Percentiles rank a stretch among this genome's conserved stretches.
phyloP scores from a whole-genome alignment of 208 protist genomes.

The Angomonas deanei region DNA sequence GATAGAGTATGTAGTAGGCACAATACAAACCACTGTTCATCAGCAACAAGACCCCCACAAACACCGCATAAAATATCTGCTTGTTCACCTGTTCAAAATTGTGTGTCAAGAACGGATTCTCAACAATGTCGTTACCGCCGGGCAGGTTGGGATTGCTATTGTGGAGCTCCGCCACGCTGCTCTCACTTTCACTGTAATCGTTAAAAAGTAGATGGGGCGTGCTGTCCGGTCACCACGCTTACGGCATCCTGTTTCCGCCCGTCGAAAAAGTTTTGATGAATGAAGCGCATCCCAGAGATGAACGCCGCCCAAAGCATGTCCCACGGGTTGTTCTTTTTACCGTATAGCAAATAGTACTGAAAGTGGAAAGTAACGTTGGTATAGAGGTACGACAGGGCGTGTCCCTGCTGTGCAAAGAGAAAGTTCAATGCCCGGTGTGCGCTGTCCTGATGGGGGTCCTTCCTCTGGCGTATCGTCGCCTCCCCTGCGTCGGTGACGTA shows the following conservation, averaged over 20 bases:
- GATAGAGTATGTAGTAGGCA: background rate
- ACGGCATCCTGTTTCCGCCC: constrained; percentile 75
- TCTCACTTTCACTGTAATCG: no score
- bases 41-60: background rate
- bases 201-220: constrained; percentile 32
- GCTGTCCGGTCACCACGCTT: constrained; percentile 66
- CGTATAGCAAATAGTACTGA: constrained; percentile 38
- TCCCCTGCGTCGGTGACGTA: constrained; percentile 27
- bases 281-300: constrained; percentile 61
- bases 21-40: background rate
- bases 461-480: background rate
- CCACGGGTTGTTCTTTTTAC: constrained; percentile 9
- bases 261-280: constrained; percentile 78
- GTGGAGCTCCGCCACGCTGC: no score
- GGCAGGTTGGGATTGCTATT: no score
- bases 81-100: background rate
- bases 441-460: background rate
- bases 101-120: background rate
- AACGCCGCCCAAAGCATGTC: constrained; percentile 13
- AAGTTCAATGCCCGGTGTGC: constrained; percentile 9
- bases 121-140: background rate
- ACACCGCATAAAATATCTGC: background rate
- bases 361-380: constrained; percentile 67
- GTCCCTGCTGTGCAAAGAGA: constrained; percentile 57
- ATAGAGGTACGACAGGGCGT: constrained; percentile 70